Conservation (phyloP, 2,329 filamentous ascomycete species). For the Ceratocystis harringtonii region DNA sequence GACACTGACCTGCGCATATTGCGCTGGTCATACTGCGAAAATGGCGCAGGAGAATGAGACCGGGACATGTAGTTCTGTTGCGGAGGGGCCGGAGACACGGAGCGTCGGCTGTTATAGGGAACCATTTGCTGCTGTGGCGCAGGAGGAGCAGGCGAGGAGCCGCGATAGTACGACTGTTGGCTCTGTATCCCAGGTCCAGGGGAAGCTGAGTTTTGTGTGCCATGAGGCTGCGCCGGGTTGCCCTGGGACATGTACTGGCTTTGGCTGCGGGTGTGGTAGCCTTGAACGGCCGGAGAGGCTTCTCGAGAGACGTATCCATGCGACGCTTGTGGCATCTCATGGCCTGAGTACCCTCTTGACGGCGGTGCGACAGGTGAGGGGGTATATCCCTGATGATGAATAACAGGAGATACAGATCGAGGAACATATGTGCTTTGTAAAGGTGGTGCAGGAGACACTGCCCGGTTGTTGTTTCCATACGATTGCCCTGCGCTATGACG, state of each 20-base stretch:
- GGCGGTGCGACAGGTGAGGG: not conserved
- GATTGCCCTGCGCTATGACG: not conserved
- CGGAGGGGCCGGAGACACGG: conserved; percentile 15
- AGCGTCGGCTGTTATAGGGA: conserved; percentile 20
- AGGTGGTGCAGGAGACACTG: conserved; percentile 11
- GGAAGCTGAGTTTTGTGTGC: conserved; percentile 22
- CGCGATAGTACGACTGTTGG: conserved; percentile 23
- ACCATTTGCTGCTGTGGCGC: conserved; percentile 18
- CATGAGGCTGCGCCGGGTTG: conserved; percentile 23
- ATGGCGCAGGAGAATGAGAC: conserved; percentile 21
- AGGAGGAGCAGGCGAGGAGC: conserved; percentile 26
- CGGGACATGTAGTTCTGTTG: conserved; percentile 9
- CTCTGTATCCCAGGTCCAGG: conserved; percentile 24
- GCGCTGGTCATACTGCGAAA: conserved; percentile 15
- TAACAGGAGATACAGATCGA: conserved; percentile 15
- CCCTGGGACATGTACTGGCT: conserved; percentile 19
- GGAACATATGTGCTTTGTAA: conserved; percentile 12
- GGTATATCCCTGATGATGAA: conserved; percentile 1
- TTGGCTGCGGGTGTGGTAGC: conserved; percentile 18
- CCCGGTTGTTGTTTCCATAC: conserved; percentile 9
- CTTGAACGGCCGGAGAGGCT: conserved; percentile 24
- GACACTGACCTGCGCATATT: conserved; percentile 18
- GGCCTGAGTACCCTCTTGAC: conserved; percentile 18
- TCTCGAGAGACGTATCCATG: conserved; percentile 18
- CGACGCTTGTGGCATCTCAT: conserved; percentile 21